Percentiles rank a stretch among this genome's conserved stretches.
phyloP scores from a whole-genome alignment of 1,284 basidiomycete genomes.

The Ceratobasidium sp. region DNA sequence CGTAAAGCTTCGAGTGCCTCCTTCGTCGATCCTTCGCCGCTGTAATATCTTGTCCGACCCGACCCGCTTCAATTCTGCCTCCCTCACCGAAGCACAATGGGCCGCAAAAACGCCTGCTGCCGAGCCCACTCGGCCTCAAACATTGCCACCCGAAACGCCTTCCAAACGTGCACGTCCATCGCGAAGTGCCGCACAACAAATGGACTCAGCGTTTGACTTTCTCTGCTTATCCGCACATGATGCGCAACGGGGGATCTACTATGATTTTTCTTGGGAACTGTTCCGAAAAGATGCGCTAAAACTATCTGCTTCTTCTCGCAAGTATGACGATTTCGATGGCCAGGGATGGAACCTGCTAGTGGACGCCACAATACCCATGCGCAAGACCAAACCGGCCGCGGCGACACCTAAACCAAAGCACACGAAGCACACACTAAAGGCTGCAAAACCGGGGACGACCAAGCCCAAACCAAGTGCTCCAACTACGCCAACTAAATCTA shows the following conservation, averaged over 20 bases:
- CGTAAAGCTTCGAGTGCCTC: conserved; percentile 25
- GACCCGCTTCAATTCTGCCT: conserved; percentile 27
- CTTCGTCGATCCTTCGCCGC: conserved; percentile 46
- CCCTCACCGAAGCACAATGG: conserved; percentile 29
- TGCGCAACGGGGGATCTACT: conserved; percentile 37
- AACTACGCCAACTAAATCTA: conserved; percentile 40
- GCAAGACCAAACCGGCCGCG: background rate
- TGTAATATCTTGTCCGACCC: conserved; percentile 38
- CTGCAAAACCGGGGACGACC: conserved; percentile 8
- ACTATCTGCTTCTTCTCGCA: conserved; percentile 20
- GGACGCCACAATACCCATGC: conserved; percentile 3
- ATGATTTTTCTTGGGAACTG: conserved; percentile 41
- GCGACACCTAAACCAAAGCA: conserved; percentile 31
- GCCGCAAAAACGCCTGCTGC: background rate
- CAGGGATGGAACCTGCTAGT: conserved; percentile 36
- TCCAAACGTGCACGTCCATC: conserved; percentile 41
- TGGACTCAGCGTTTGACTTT: conserved; percentile 36
- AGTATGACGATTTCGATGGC: conserved; percentile 37
- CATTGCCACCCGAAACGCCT: conserved; percentile 32
- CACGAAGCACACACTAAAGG: conserved; percentile 26
- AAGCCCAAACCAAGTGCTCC: conserved; percentile 14
- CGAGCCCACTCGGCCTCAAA: conserved; percentile 19
- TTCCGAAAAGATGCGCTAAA: conserved; percentile 35
- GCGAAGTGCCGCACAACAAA: conserved; percentile 18
- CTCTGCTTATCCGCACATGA: conserved; percentile 43